phyloP scores from a whole-genome alignment of 257 asterid species.

The Euphrasia confusa region DNA sequence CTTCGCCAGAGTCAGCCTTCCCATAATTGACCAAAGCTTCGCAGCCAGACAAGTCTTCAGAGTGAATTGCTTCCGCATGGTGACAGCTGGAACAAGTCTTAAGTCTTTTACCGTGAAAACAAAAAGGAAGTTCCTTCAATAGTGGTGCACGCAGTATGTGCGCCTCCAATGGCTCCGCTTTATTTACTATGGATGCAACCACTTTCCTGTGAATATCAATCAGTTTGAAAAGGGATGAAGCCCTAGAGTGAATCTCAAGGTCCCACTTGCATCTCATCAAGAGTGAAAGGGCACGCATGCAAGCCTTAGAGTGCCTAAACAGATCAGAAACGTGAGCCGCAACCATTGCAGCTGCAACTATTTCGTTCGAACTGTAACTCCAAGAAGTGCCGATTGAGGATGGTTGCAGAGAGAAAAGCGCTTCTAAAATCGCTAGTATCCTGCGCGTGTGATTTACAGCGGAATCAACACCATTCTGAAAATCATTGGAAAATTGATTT shows the following conservation, averaged over 20 bases:
- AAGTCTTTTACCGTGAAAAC: conserved; percentile 56
- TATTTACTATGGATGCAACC: conserved; percentile 83
- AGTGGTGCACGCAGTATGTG: conserved; percentile 59
- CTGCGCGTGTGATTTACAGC: conserved; percentile 88
- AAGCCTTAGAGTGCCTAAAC: conserved; percentile 91
- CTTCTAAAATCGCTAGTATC: conserved; percentile 86
- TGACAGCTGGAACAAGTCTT: conserved; percentile 44
- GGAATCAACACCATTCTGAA: conserved; percentile 63
- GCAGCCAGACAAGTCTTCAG: conserved; percentile 32
- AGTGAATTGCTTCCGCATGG: conserved; percentile 43
- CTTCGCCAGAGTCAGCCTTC: conserved; percentile 34
- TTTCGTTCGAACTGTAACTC: conserved; percentile 91
- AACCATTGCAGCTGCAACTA: conserved; percentile 99
- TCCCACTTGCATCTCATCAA: conserved; percentile 93
- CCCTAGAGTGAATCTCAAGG: conserved; percentile 69
- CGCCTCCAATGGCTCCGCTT: conserved; percentile 96
- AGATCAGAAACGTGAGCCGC: conserved; percentile 97
- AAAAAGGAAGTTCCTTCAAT: conserved; percentile 37
- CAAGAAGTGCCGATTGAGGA: conserved; percentile 87
- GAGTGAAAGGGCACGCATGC: conserved; percentile 85
- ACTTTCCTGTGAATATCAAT: conserved; percentile 89
- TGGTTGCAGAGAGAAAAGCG: conserved; percentile 94
- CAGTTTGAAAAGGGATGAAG: conserved; percentile 87
- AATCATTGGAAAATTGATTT: conserved; percentile 42
- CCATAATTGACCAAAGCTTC: conserved; percentile 33